Conservation (phyloP, 2,329 filamentous ascomycete genomes). For the Karstenula rhodostoma region DNA sequence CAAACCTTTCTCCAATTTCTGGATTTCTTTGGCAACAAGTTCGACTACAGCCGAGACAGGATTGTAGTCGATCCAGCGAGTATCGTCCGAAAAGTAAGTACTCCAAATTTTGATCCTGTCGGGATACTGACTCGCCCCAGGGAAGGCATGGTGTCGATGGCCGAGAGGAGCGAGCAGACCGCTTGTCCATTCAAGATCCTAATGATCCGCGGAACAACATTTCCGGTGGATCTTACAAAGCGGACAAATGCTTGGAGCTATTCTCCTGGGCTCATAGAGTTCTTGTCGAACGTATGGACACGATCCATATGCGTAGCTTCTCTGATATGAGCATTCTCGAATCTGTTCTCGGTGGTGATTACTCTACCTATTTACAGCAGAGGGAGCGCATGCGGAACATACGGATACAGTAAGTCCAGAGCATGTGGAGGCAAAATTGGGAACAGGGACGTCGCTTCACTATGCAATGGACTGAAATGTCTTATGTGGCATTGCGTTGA, state of each 20-base stretch:
- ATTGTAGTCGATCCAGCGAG: slow-evolving; percentile 77
- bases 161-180: slow-evolving; percentile 54
- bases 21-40: slow-evolving; percentile 84
- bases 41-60: slow-evolving; percentile 73
- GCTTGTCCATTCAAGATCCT: slow-evolving; percentile 90
- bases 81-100: slow-evolving; percentile 76
- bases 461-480: slow-evolving; percentile 3
- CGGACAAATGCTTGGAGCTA: slow-evolving; percentile 68
- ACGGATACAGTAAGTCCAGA: slow-evolving; percentile 38
- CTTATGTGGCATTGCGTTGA: not conserved
- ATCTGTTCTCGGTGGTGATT: slow-evolving; percentile 79
- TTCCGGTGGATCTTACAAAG: slow-evolving; percentile 81
- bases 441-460: slow-evolving; percentile 1
- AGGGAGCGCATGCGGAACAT: slow-evolving; percentile 64
- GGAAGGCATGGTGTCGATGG: slow-evolving; percentile 37
- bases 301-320: slow-evolving; percentile 24
- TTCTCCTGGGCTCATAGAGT: slow-evolving; percentile 64
- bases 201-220: slow-evolving; percentile 89
- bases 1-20: slow-evolving; percentile 87
- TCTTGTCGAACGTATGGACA: slow-evolving; percentile 62
- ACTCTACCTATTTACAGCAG: slow-evolving; percentile 75
- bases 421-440: slow-evolving; percentile 18
- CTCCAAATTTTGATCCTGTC: not conserved
- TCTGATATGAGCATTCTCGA: slow-evolving; percentile 68
- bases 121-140: slow-evolving; percentile 18